Evolutionary conservation across 2,329 filamentous ascomycete genomes (phyloP).

Genomic region (Metarhizium sp.): DNA sequence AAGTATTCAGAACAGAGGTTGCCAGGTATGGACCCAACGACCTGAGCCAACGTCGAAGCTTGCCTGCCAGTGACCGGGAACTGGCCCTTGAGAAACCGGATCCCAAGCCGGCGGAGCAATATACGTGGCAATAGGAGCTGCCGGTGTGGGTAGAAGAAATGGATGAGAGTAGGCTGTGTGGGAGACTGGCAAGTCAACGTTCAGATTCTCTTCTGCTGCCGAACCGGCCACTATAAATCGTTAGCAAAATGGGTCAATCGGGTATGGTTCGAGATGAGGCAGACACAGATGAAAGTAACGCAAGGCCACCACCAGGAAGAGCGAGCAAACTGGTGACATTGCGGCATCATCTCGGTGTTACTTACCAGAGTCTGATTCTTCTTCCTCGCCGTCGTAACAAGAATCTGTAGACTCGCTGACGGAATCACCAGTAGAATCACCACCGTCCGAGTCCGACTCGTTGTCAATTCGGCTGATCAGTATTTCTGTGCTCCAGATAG

Average conservation of each 20-base stretch:
- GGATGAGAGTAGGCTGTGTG: neutral
- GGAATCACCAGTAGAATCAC: constrained; percentile 7
- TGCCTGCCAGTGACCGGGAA: constrained; percentile 26
- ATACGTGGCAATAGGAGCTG: constrained; percentile 1
- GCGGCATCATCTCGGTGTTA: neutral
- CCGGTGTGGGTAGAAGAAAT: neutral
- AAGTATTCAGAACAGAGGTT: constrained; percentile 14
- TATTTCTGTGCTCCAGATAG: constrained; percentile 37
- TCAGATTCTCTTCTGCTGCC: constrained; percentile 3
- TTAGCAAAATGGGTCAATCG: neutral
- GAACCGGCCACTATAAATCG: neutral
- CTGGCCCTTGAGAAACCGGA: constrained; percentile 18
- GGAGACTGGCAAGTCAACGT: constrained; percentile 1
- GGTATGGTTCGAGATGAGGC: neutral
- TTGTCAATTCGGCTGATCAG: constrained; percentile 25
- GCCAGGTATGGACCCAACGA: constrained; percentile 29
- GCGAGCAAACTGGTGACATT: constrained; percentile 5
- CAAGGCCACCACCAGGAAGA: neutral
- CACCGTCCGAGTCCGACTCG: constrained; percentile 17
- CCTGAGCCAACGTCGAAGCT: constrained; percentile 17
- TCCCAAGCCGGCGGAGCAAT: constrained; percentile 16
- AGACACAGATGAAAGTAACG: neutral
- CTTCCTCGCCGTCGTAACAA: constrained; percentile 3
- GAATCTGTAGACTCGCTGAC: neutral
- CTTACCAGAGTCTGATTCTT: constrained; percentile 6